These are phyloP conservation scores for Hypoxylon perforatum DNA, from an alignment of 495 filamentous ascomycete species.

Conservation along the genomic window DNA sequence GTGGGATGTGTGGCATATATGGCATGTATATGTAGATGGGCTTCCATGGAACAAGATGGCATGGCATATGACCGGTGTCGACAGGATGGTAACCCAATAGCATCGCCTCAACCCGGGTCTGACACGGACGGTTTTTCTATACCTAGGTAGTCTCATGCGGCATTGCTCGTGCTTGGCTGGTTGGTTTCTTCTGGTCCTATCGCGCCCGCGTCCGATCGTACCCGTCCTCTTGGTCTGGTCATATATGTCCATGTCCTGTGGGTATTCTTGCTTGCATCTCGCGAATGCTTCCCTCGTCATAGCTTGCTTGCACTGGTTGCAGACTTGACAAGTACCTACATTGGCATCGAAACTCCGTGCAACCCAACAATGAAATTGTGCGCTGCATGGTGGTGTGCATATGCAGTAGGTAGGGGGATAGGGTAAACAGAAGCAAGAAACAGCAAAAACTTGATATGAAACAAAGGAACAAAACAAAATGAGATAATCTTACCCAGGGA, in stretches of 20 bases:
- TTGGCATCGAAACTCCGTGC: constrained; percentile 20
- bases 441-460: constrained; percentile 7
- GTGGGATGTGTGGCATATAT: constrained; percentile 4
- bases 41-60: background rate
- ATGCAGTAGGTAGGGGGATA: constrained; percentile 40
- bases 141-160: background rate
- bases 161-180: background rate
- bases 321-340: constrained; percentile 27
- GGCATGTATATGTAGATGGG: background rate
- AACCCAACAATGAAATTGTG: constrained; percentile 56
- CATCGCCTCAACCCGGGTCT: background rate
- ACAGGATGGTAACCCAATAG: background rate
- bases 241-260: background rate
- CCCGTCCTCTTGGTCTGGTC: background rate
- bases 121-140: background rate
- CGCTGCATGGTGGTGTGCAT: constrained; percentile 53
- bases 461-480: constrained; percentile 10
- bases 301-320: constrained; percentile 27
- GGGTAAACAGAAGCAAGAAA: constrained; percentile 42
- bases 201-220: too few species aligned
- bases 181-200: background rate
- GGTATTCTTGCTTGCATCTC: constrained; percentile 18
- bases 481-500: constrained; percentile 52
- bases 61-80: constrained; percentile 14
- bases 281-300: background rate